phyloP scores from a whole-genome alignment of 2,329 filamentous ascomycete species.

The Fusarium poae region DNA sequence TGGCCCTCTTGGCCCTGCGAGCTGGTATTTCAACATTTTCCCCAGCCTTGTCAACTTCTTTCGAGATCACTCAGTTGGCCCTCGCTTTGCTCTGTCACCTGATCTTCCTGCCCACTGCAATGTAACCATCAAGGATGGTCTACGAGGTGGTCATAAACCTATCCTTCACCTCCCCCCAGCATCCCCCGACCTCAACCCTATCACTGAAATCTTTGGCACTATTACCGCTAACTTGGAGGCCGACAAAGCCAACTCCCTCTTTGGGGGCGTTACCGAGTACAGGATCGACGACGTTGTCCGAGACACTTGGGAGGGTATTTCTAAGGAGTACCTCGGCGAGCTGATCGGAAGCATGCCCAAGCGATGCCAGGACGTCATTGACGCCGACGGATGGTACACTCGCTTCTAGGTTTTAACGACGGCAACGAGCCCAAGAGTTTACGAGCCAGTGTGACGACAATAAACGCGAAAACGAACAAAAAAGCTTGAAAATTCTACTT shows the following conservation, averaged over 20 bases:
- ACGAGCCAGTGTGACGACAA: not conserved
- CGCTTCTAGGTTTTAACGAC: constrained; percentile 11
- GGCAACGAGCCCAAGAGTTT: not conserved
- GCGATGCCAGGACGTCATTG: constrained; percentile 36
- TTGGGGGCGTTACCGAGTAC: not conserved
- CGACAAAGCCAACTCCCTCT: constrained; percentile 5
- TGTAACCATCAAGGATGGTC: constrained; percentile 6
- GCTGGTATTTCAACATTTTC: constrained; percentile 12
- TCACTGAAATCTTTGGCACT: constrained; percentile 15
- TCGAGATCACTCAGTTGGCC: not conserved
- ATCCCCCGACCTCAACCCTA: constrained; percentile 34
- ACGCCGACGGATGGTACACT: constrained; percentile 33
- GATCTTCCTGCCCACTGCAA: constrained; percentile 3
- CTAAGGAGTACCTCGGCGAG: not conserved
- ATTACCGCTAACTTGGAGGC: constrained; percentile 13
- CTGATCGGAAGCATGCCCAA: constrained; percentile 26
- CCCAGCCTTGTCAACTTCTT: constrained; percentile 13
- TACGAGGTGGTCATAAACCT: constrained; percentile 7
- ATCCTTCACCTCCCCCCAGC: constrained; percentile 22
- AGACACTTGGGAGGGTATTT: constrained; percentile 19
- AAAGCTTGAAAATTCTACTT: constrained; percentile 1
- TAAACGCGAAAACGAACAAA: not conserved
- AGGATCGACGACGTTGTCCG: not conserved
- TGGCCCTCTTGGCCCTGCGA: constrained; percentile 6
- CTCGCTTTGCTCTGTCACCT: constrained; percentile 14